Evolutionary conservation across 2,329 filamentous ascomycete species (phyloP).

Genomic region (Eutypa lata): DNA sequence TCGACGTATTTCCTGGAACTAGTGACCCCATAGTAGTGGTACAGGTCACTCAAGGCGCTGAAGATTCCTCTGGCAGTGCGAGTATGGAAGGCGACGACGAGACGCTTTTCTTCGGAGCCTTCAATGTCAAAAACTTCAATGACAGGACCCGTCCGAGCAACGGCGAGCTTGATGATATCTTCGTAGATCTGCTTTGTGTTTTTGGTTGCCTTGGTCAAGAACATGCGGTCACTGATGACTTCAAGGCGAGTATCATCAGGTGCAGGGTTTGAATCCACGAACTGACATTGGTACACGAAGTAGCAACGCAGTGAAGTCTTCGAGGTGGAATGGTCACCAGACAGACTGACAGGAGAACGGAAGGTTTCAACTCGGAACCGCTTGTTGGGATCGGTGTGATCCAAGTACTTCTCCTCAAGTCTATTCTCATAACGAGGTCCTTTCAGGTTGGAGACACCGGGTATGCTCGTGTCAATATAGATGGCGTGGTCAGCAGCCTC

Average conservation of each 20-base stretch:
- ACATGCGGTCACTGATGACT: constrained; percentile 87
- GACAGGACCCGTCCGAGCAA: constrained; percentile 83
- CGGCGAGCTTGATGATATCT: constrained; percentile 83
- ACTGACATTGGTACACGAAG: constrained; percentile 97
- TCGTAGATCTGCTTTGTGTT: constrained; percentile 97
- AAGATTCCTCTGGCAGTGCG: constrained; percentile 90
- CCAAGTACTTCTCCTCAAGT: constrained; percentile 93
- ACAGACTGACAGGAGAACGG: constrained; percentile 80
- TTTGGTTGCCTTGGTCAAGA: constrained; percentile 90
- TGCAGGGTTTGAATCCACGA: constrained; percentile 70
- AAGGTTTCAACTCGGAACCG: constrained; percentile 96
- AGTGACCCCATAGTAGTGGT: constrained; percentile 98
- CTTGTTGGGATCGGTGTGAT: constrained; percentile 68
- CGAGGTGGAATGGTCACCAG: constrained; percentile 56
- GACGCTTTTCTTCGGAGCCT: constrained; percentile 82
- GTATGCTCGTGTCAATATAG: constrained; percentile 96
- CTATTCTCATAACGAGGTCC: constrained; percentile 93
- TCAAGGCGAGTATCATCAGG: constrained; percentile 84
- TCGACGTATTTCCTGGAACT: constrained; percentile 97
- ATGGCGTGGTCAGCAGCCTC: constrained; percentile 93
- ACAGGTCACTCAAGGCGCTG: constrained; percentile 90
- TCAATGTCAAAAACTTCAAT: constrained; percentile 98
- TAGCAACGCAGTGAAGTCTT: constrained; percentile 91
- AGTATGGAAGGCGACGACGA: constrained; percentile 92
- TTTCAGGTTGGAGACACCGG: constrained; percentile 70